Conservation (phyloP, 78 protist genomes). For the Protostelium mycophagum region DNA sequence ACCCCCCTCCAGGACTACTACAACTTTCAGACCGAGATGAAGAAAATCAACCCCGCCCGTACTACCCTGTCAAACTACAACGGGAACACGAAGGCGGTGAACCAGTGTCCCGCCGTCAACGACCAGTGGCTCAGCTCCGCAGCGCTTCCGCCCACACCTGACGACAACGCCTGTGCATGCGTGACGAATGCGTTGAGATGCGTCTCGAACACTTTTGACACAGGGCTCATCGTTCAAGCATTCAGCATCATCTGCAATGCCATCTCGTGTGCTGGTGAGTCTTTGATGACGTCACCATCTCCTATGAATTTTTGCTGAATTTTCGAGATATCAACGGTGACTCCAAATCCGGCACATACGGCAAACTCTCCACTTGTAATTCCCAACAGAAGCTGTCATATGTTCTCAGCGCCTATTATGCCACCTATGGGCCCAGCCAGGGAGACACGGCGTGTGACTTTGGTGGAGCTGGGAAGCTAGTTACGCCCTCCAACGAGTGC, state of each 20-base stretch:
- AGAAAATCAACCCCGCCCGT: background rate
- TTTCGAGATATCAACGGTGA: background rate
- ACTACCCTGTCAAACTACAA: background rate
- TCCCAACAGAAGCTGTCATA: background rate
- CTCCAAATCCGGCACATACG: background rate
- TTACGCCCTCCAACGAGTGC: background rate
- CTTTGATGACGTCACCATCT: no score
- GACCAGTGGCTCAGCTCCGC: background rate
- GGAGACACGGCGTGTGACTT: background rate
- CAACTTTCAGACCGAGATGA: background rate
- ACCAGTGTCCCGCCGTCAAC: background rate
- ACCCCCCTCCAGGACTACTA: background rate
- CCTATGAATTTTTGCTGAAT: no score
- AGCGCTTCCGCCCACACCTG: background rate
- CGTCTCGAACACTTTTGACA: background rate
- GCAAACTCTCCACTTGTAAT: background rate
- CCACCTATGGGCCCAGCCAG: background rate
- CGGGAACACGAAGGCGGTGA: background rate
- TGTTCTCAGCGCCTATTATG: background rate
- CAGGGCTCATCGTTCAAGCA: background rate
- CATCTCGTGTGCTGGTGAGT: no score
- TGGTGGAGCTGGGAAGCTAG: background rate
- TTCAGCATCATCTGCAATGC: background rate
- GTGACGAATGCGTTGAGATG: background rate
- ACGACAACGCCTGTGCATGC: background rate